phyloP scores from a whole-genome alignment of 179 eudicot species.

The Gypsophila paniculata region DNA sequence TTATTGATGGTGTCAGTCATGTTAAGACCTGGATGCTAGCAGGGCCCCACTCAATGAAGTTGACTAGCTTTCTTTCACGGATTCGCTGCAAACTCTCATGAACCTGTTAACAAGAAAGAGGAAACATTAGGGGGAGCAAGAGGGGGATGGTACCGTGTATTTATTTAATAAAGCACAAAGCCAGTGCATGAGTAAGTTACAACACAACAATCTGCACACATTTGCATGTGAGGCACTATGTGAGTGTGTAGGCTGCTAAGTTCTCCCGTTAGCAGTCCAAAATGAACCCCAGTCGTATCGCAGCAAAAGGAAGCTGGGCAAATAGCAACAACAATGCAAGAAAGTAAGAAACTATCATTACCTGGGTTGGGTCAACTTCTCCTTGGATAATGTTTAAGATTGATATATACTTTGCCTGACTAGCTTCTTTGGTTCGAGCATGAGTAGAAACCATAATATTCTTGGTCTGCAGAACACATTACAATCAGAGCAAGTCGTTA shows the following conservation, averaged over 20 bases:
- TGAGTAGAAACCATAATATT: slow-evolving; percentile 97
- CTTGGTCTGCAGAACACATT: slow-evolving; percentile 64
- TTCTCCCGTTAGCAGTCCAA: background rate
- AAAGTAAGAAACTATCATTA: slow-evolving; percentile 18
- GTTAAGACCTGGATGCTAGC: slow-evolving; percentile 88
- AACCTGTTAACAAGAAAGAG: slow-evolving; percentile 43
- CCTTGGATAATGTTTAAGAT: slow-evolving; percentile 94
- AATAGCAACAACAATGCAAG: background rate
- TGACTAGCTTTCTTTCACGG: slow-evolving; percentile 94
- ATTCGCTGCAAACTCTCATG: slow-evolving; percentile 98
- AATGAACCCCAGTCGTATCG: background rate
- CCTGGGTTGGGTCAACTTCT: slow-evolving; percentile 99
- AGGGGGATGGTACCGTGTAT: background rate
- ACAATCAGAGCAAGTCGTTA: slow-evolving; percentile 28
- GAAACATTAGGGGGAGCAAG: background rate
- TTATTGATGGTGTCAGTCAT: background rate
- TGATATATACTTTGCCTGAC: slow-evolving; percentile 96
- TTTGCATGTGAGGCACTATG: background rate
- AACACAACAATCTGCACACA: background rate
- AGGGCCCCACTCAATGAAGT: slow-evolving; percentile 99
- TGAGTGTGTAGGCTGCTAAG: background rate
- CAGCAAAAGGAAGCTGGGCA: background rate
- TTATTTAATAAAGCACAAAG: background rate
- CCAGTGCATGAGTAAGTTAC: background rate
- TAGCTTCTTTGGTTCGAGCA: slow-evolving; percentile 96